phyloP scores from a whole-genome alignment of 176 grass and related monocot genomes.

The Stipa capillata region DNA sequence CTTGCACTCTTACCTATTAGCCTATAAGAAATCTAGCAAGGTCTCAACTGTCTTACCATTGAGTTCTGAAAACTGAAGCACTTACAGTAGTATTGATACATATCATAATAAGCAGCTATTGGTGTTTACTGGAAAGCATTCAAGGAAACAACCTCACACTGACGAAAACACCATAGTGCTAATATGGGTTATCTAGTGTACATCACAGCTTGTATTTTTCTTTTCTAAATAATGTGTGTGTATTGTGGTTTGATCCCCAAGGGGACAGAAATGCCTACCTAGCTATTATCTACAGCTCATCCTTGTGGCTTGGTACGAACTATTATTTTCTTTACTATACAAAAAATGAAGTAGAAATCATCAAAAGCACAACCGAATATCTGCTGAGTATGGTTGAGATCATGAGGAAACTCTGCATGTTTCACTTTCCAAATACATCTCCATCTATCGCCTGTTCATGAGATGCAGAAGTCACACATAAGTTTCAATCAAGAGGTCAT shows the following conservation, averaged over 20 bases:
- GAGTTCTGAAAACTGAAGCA: neutral
- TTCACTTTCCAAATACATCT: neutral
- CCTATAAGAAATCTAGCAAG: neutral
- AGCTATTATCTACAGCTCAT: slow-evolving; percentile 25
- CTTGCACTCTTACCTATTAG: neutral
- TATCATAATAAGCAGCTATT: neutral
- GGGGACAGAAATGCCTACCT: slow-evolving; percentile 32
- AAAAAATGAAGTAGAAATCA: neutral
- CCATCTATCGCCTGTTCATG: neutral
- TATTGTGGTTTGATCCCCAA: neutral
- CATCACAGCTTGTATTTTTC: neutral
- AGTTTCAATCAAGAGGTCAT: neutral
- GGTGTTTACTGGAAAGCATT: neutral
- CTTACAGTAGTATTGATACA: neutral
- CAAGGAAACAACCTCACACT: neutral
- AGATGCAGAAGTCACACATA: neutral
- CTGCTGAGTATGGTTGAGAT: neutral
- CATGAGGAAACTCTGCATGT: neutral
- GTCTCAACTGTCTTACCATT: neutral
- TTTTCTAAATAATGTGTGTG: neutral
- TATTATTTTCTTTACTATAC: slow-evolving; percentile 12
- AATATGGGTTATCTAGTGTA: neutral
- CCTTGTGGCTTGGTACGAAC: slow-evolving; percentile 9
- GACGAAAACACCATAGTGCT: neutral
- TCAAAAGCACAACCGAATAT: neutral